A percentile compares a stretch with the other conserved stretches of the same genome.
Conservation (phyloP, 2,329 filamentous ascomycete species). For the Fusarium siculi region DNA sequence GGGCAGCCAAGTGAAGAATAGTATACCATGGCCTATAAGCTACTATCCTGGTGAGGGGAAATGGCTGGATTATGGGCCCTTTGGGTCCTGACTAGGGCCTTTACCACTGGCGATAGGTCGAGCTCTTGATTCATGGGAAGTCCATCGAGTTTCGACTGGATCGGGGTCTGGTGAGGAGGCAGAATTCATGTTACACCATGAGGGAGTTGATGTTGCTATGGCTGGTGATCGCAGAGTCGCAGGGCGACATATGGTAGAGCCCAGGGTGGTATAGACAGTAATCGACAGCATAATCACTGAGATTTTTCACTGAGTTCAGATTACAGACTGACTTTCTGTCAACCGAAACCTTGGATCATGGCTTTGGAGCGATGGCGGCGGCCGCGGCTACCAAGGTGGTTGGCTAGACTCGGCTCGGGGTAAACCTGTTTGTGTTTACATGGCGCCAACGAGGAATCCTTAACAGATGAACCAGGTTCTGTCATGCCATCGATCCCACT, state of each 20-base stretch:
- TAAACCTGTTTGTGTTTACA: conserved; percentile 30
- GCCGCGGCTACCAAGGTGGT: conserved; percentile 28
- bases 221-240: background rate
- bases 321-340: conserved; percentile 1
- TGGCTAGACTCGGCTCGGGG: conserved; percentile 5
- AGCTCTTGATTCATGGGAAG: conserved; percentile 30
- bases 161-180: conserved; percentile 3
- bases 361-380: conserved; percentile 28
- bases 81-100: conserved; percentile 25
- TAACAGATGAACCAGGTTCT: conserved; percentile 15
- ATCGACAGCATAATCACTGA: background rate
- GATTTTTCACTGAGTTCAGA: background rate
- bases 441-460: background rate
- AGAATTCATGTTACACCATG: background rate
- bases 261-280: background rate
- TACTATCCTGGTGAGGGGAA: conserved; percentile 24
- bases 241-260: background rate
- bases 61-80: conserved; percentile 38
- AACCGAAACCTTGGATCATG: conserved; percentile 20
- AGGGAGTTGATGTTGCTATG: background rate
- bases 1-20: conserved; percentile 28
- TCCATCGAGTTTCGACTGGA: conserved; percentile 29
- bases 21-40: conserved; percentile 8
- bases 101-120: conserved; percentile 26
- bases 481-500: background rate